Conservation (phyloP, 257 asterid species). For the Ehretia macrophylla region DNA sequence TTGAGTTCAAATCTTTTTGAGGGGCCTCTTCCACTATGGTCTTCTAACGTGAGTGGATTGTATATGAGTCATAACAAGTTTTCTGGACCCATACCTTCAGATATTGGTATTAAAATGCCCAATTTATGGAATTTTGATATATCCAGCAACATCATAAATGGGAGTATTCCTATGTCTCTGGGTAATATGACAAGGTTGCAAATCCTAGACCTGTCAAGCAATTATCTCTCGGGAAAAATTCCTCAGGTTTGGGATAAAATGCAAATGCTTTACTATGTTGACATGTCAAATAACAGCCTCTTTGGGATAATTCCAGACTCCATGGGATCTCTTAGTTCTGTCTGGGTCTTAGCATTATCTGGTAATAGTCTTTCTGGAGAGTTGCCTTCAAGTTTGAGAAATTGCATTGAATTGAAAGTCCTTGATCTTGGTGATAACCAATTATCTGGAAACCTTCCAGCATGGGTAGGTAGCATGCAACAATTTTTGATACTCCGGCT, state of each 20-base stretch:
- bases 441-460: slow-evolving; percentile 28
- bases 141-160: slow-evolving; percentile 20
- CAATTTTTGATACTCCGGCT: slow-evolving; percentile 23
- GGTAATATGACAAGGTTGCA: slow-evolving; percentile 15
- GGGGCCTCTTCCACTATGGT: slow-evolving; percentile 38
- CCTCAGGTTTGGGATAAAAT: slow-evolving; percentile 25
- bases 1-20: slow-evolving; percentile 16
- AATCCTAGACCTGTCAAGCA: slow-evolving; percentile 23
- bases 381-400: no score
- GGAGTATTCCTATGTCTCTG: slow-evolving; percentile 25
- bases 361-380: no score
- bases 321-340: no score
- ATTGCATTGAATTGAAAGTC: no score
- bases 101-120: slow-evolving; percentile 23
- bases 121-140: slow-evolving; percentile 18
- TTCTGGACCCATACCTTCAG: no score
- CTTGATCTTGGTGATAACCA: no score
- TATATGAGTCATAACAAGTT: slow-evolving; percentile 29
- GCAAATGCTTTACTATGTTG: slow-evolving; percentile 19
- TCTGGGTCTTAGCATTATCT: no score
- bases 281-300: slow-evolving; percentile 27
- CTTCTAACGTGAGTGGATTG: slow-evolving; percentile 19
- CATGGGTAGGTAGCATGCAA: slow-evolving; percentile 29
- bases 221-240: slow-evolving; percentile 22
- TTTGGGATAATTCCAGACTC: no score